phyloP scores from a whole-genome alignment of 805 yeast genomes.

The Lachancea mirantina region DNA sequence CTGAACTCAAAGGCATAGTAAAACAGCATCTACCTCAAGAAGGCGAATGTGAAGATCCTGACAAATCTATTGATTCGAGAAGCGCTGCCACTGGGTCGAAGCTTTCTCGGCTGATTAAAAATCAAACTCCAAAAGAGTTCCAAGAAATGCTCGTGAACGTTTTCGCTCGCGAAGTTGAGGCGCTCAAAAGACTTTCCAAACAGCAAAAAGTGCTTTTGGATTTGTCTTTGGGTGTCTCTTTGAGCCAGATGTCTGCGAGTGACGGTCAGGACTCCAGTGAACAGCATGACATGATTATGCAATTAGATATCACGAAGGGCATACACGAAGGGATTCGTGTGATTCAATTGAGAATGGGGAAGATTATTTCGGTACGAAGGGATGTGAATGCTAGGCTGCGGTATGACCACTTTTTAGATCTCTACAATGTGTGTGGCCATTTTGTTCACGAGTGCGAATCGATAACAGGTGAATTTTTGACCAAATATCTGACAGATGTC shows the following conservation, averaged over 20 bases:
- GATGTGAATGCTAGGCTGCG: constrained; percentile 56
- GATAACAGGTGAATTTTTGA: constrained; percentile 58
- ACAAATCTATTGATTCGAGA: constrained; percentile 9
- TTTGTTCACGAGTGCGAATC: constrained; percentile 81
- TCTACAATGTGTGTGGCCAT: constrained; percentile 57
- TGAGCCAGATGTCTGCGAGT: constrained; percentile 27
- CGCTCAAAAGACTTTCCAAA: constrained; percentile 61
- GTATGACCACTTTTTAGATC: constrained; percentile 54
- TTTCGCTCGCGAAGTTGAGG: constrained; percentile 60
- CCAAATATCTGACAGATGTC: constrained; percentile 57
- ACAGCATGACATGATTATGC: constrained; percentile 39
- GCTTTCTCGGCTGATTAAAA: constrained; percentile 46
- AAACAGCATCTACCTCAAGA: constrained; percentile 52
- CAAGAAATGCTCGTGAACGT: constrained; percentile 58
- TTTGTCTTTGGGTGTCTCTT: constrained; percentile 46
- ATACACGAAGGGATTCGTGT: constrained; percentile 62
- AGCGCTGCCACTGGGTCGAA: constrained; percentile 33
- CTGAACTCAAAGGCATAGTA: constrained; percentile 68
- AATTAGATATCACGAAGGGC: constrained; percentile 59
- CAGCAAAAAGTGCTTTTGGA: constrained; percentile 79
- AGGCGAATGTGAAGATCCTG: constrained; percentile 3
- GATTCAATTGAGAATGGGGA: constrained; percentile 69
- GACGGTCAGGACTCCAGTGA: constrained; percentile 17
- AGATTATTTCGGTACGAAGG: constrained; percentile 68
- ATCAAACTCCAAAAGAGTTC: constrained; percentile 67